Evolutionary conservation across 345 rosid genomes (phyloP).

Genomic region (Corchorus capsularis): DNA sequence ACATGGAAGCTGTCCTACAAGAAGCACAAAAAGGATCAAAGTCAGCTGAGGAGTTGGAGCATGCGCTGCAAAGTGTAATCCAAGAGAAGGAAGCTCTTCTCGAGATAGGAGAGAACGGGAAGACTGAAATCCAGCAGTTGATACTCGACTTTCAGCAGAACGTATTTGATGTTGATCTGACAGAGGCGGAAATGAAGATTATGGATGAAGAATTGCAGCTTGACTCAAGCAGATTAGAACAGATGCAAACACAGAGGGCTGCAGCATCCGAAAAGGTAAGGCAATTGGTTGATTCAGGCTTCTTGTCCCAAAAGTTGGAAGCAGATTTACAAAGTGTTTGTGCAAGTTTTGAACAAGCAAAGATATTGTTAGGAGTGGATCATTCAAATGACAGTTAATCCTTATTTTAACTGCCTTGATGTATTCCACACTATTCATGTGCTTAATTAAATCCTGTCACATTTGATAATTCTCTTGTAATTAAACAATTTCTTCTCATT

Average conservation of each 20-base stretch:
- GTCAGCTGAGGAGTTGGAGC: slow-evolving; percentile 45
- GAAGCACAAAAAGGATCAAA: slow-evolving; percentile 53
- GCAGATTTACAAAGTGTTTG: slow-evolving; percentile 41
- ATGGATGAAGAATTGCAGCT: slow-evolving; percentile 47
- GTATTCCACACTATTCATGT: slow-evolving; percentile 13
- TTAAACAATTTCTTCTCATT: background rate
- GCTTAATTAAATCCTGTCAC: background rate
- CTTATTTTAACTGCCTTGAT: slow-evolving; percentile 11
- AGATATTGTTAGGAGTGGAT: slow-evolving; percentile 28
- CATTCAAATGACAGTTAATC: slow-evolving; percentile 13
- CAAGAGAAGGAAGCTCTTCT: slow-evolving; percentile 59
- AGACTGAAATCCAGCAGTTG: slow-evolving; percentile 45
- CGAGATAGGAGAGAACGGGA: slow-evolving; percentile 56
- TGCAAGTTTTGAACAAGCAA: slow-evolving; percentile 48
- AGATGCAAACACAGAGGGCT: slow-evolving; percentile 34
- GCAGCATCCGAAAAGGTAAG: slow-evolving; percentile 36
- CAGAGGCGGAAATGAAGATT: slow-evolving; percentile 48
- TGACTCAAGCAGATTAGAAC: slow-evolving; percentile 38
- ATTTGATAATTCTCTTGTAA: background rate
- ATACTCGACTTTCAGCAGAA: slow-evolving; percentile 59
- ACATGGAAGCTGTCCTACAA: slow-evolving; percentile 37
- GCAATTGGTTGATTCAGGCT: slow-evolving; percentile 18
- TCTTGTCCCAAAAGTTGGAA: slow-evolving; percentile 43
- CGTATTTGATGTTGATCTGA: slow-evolving; percentile 54
- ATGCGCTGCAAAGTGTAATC: slow-evolving; percentile 41